Conservation (phyloP, 2,329 filamentous ascomycete genomes). For the Dactylellina sp. region DNA sequence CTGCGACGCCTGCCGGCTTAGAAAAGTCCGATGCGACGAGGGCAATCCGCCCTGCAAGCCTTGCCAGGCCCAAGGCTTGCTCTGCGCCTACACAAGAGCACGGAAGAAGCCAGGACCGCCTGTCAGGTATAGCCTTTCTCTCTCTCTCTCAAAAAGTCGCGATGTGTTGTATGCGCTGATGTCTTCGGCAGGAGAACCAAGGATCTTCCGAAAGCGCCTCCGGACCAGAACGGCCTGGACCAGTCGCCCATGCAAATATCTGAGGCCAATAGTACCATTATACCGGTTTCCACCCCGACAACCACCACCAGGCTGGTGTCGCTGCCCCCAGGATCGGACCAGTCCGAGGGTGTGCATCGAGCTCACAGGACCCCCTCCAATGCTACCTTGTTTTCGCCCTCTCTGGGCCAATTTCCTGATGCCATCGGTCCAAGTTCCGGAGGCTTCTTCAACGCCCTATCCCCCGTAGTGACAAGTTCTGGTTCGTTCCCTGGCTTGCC, state of each 20-base stretch:
- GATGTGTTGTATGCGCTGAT: conserved; percentile 51
- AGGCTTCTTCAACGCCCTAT: conserved; percentile 45
- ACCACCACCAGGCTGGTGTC: conserved; percentile 51
- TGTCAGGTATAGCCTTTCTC: conserved; percentile 44
- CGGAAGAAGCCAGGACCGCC: conserved; percentile 57
- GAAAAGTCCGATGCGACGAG: conserved; percentile 56
- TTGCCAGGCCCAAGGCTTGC: conserved; percentile 55
- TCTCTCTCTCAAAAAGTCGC: conserved; percentile 11
- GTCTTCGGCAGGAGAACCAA: conserved; percentile 47
- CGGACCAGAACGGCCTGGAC: conserved; percentile 55
- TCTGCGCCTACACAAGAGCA: conserved; percentile 54
- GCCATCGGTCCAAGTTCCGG: conserved; percentile 27
- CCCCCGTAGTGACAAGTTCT: conserved; percentile 51
- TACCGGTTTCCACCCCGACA: conserved; percentile 42
- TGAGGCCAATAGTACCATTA: conserved; percentile 26
- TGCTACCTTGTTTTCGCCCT: conserved; percentile 47
- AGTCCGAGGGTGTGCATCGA: conserved; percentile 56
- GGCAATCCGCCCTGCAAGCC: conserved; percentile 55
- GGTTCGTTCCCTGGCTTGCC: conserved; percentile 48
- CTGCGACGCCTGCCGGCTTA: conserved; percentile 54
- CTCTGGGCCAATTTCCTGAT: conserved; percentile 47
- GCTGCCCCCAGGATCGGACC: conserved; percentile 52
- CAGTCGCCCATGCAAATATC: conserved; percentile 55
- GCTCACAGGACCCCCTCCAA: conserved; percentile 50
- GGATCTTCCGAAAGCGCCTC: conserved; percentile 48